These are phyloP conservation scores for Colletotrichum sp. DNA, from an alignment of 2,329 filamentous ascomycete species.

Conservation along the genomic window DNA sequence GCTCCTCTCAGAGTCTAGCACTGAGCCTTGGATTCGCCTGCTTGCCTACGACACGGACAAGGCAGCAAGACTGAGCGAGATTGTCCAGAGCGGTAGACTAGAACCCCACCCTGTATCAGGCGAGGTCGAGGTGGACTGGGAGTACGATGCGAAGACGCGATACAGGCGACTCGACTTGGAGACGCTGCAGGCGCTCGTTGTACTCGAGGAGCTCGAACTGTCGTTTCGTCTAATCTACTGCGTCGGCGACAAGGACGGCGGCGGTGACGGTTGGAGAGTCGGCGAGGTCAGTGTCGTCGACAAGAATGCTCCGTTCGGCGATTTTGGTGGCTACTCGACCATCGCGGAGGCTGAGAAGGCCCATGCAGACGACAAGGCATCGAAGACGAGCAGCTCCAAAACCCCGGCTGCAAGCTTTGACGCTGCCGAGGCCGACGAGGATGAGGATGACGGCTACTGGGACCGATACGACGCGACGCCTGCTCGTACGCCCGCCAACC, in stretches of 20 bases:
- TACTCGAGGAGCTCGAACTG: conserved; percentile 65
- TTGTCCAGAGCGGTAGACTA: conserved; percentile 66
- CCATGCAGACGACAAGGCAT: conserved; percentile 41
- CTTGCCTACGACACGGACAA: conserved; percentile 70
- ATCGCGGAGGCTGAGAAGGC: conserved; percentile 67
- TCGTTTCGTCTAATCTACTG: conserved; percentile 74
- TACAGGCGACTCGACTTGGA: conserved; percentile 77
- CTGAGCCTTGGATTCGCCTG: conserved; percentile 75
- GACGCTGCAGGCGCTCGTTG: conserved; percentile 72
- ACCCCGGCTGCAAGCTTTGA: conserved; percentile 16
- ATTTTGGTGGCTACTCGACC: conserved; percentile 54
- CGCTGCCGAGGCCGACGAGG: conserved; percentile 46
- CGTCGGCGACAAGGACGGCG: conserved; percentile 65
- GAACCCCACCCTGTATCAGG: conserved; percentile 84
- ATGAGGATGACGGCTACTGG: conserved; percentile 82
- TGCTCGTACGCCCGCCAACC: conserved; percentile 49
- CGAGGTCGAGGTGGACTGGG: conserved; percentile 77
- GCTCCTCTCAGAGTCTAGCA: conserved; percentile 63
- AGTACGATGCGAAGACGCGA: conserved; percentile 64
- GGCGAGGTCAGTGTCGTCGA: conserved; percentile 71
- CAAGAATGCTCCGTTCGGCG: conserved; percentile 58
- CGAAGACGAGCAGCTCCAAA: conserved; percentile 20
- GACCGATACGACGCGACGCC: conserved; percentile 77
- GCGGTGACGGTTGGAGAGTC: conserved; percentile 71
- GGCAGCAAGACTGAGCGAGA: conserved; percentile 61